phyloP scores from a whole-genome alignment of 306 rosid genomes.

The Vachellia pachyceras region DNA sequence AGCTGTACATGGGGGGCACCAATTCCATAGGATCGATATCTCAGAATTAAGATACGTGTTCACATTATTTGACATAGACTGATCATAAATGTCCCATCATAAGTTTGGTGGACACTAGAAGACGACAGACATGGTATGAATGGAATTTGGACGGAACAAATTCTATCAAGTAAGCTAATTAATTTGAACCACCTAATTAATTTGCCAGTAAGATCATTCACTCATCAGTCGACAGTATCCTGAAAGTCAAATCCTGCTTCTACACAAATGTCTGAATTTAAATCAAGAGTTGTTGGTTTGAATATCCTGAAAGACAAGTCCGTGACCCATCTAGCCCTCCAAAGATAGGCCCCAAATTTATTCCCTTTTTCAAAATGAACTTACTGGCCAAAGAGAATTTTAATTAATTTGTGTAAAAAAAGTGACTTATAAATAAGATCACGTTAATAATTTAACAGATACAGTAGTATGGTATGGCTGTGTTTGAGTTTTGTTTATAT shows the following conservation, averaged over 20 bases:
- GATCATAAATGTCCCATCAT: not conserved
- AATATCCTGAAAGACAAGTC: not conserved
- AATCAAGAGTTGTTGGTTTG: not conserved
- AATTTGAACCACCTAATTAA: not conserved
- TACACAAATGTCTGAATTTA: not conserved
- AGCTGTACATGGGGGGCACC: not conserved
- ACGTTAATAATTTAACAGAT: too few species aligned
- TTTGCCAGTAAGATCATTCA: not conserved
- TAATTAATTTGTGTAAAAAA: too few species aligned
- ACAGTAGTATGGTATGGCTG: too few species aligned
- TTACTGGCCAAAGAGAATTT: too few species aligned
- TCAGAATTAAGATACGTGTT: not conserved
- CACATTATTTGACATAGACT: not conserved
- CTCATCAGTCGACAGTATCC: not conserved
- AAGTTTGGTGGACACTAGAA: not conserved
- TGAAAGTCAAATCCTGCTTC: not conserved
- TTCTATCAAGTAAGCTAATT: not conserved
- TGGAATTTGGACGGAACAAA: not conserved
- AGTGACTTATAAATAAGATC: too few species aligned
- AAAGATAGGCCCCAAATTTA: not conserved
- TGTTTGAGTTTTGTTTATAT: not conserved
- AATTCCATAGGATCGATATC: not conserved
- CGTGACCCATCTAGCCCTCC: not conserved
- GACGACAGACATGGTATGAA: not conserved
- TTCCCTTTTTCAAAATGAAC: not conserved